phyloP scores from a whole-genome alignment of 2,329 filamentous ascomycete species.

The Xylaria sp. region DNA sequence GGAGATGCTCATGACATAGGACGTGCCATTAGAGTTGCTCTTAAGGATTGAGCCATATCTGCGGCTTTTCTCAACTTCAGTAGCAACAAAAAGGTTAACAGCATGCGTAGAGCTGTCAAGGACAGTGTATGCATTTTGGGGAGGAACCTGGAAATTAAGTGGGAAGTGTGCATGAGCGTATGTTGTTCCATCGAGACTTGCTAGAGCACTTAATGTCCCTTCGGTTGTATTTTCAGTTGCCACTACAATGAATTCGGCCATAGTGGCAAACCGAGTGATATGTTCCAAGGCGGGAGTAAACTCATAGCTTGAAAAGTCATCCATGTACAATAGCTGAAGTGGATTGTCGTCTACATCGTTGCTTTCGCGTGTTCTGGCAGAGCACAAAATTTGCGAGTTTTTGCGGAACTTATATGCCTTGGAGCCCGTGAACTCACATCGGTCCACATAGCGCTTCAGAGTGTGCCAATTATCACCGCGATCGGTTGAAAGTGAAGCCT shows the following conservation, averaged over 20 bases:
- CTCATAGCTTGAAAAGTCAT: constrained; percentile 78
- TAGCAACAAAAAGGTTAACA: constrained; percentile 92
- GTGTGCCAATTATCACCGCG: constrained; percentile 84
- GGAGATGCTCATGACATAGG: constrained; percentile 85
- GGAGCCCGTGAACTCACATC: constrained; percentile 87
- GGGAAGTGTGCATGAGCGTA: constrained; percentile 91
- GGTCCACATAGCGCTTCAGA: constrained; percentile 77
- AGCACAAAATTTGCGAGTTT: constrained; percentile 69
- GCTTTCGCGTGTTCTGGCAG: constrained; percentile 71
- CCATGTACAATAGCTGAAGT: constrained; percentile 78
- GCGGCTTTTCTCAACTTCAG: constrained; percentile 71
- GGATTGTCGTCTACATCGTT: constrained; percentile 69
- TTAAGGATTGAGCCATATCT: constrained; percentile 92
- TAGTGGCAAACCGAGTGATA: constrained; percentile 88
- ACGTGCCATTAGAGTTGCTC: constrained; percentile 98
- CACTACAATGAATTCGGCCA: constrained; percentile 96
- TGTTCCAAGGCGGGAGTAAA: constrained; percentile 72
- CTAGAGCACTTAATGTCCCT: constrained; percentile 77
- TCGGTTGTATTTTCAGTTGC: constrained; percentile 77
- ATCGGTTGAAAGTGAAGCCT: constrained; percentile 81
- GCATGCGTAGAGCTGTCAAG: constrained; percentile 95
- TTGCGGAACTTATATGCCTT: constrained; percentile 65
- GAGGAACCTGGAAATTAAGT: constrained; percentile 80
- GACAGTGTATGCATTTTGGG: constrained; percentile 89
- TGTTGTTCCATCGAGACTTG: constrained; percentile 83